Evolutionary conservation across 2,329 filamentous ascomycete species (phyloP).

Genomic region (Penicillium paneum): DNA sequence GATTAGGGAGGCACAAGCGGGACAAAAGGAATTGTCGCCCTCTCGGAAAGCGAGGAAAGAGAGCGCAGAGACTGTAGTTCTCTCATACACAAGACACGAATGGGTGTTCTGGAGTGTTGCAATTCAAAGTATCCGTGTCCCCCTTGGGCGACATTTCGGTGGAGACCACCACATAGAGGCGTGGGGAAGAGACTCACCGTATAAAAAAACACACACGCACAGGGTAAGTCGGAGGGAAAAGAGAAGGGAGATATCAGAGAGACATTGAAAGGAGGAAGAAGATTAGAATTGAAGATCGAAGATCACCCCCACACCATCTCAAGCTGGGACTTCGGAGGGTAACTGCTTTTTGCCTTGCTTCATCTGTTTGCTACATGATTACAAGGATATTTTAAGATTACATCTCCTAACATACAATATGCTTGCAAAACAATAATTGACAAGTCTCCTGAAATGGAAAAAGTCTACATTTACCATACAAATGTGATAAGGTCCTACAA

Average conservation of each 20-base stretch:
- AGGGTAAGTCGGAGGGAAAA: background rate
- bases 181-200: slow-evolving; percentile 30
- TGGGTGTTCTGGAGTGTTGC: slow-evolving; percentile 9
- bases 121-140: slow-evolving; percentile 19
- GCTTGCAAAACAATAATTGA: background rate
- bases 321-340: slow-evolving; percentile 1
- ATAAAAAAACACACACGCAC: slow-evolving; percentile 1
- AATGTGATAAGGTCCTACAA: background rate
- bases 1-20: slow-evolving; percentile 9
- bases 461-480: background rate
- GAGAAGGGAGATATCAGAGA: background rate
- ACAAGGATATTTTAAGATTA: background rate
- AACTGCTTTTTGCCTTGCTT: slow-evolving; percentile 6
- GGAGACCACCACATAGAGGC: slow-evolving; percentile 32
- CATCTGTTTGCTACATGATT: background rate
- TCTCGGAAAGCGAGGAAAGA: slow-evolving; percentile 8
- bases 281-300: slow-evolving; percentile 5
- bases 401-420: background rate
- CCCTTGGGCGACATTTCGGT: slow-evolving; percentile 28
- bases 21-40: background rate
- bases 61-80: slow-evolving; percentile 3
- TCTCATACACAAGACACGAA: slow-evolving; percentile 5
- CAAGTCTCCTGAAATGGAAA: background rate
- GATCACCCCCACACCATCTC: slow-evolving; percentile 2
- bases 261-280: slow-evolving; percentile 2